Conservation (phyloP, 2,329 filamentous ascomycete species). For the Fusarium nelsonii region DNA sequence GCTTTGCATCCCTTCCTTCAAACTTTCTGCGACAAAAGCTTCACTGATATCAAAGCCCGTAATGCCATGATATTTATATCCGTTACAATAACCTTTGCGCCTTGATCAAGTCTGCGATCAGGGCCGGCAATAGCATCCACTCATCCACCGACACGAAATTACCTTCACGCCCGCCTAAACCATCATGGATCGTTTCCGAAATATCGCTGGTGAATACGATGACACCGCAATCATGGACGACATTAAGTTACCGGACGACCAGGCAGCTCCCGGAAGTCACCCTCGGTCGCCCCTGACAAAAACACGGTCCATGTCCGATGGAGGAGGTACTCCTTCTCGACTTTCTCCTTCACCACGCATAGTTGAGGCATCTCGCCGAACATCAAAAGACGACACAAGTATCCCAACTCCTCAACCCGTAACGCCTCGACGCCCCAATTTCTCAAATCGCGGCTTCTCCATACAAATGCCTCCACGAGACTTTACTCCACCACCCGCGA, state of each 20-base stretch:
- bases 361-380: constrained; percentile 64
- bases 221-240: constrained; percentile 54
- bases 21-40: constrained; percentile 5
- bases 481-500: constrained; percentile 54
- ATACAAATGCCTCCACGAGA: constrained; percentile 53
- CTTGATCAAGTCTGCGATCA: constrained; percentile 41
- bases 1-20: constrained; percentile 27
- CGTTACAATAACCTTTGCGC: constrained; percentile 25
- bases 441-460: constrained; percentile 71
- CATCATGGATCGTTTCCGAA: constrained; percentile 42
- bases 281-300: constrained; percentile 62
- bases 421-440: constrained; percentile 78
- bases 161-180: neutral
- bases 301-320: constrained; percentile 75
- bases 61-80: constrained; percentile 36
- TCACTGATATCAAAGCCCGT: constrained; percentile 14
- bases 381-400: constrained; percentile 76
- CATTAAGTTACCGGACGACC: constrained; percentile 33
- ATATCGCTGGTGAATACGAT: constrained; percentile 44
- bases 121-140: constrained; percentile 23
- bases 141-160: constrained; percentile 5
- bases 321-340: constrained; percentile 66
- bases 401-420: constrained; percentile 66
- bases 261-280: constrained; percentile 30
- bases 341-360: constrained; percentile 71